Base-by-base conservation (phyloP, 306 rosid species). In the Trichosanthes cucumerina region DNA sequence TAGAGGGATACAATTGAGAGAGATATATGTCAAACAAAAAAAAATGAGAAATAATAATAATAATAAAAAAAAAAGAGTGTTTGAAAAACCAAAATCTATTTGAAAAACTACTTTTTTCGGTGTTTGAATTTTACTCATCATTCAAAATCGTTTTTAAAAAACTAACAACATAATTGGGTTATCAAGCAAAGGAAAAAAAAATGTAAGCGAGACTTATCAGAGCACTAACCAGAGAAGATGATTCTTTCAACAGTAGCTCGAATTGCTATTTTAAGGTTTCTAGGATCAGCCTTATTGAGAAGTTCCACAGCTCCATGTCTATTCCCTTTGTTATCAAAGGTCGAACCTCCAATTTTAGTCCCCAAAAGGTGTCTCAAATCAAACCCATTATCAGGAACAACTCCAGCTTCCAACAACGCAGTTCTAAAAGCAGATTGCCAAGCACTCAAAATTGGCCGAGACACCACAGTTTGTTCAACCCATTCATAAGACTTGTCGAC, bases 271-370 rank as follows among this genome's bases (percentile, higher is more conserved):
- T 10, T 58, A n/a, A 85, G 41, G 50, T 81, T 82, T 4, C 33
- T 26, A 0, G 53, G 70, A 14, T 79, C 36, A 15, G 65, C 85
- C 15, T 46, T n/a, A 0, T 81, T 81, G 0, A 85, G 81, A 14
- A 85, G 69, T 43, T 85, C 81, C 9, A 69, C 83, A 75, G 83
- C 78, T 52, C 87, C 87, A 28, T 81, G 82, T 56, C 87, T 59
- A 23, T 23, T 63, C 9, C 80, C 87, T 1, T 7, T 18, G 0
- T 7, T 2, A 33, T 84, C 84, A 23, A 84, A 81, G 12, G 13
- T 74, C 0, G 84, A 72, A 3, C 81, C 84, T 0, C 73, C 41
- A 8, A 4, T 13, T 70, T 66, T 84, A 6, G 84, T 73, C 46
- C 84, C 82, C 0, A 23, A 65, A 14, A 44, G 3, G 16, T 84